Conservation (phyloP, 2,329 filamentous ascomycete genomes). For the Fusarium phyllophilum region DNA sequence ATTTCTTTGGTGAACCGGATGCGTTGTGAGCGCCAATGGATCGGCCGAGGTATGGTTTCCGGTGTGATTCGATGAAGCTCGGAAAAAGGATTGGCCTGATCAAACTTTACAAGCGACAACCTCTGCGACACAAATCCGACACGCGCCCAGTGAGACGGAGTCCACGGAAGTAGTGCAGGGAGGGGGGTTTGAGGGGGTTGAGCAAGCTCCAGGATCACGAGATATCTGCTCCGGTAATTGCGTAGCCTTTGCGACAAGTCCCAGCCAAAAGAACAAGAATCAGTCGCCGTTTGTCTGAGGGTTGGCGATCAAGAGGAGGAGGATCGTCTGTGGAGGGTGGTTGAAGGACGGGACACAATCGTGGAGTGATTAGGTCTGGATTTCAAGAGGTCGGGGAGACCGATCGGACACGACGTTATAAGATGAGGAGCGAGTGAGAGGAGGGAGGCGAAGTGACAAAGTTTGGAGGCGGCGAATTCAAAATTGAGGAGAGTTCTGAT, state of each 20-base stretch:
- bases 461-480: conserved; percentile 7
- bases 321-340: conserved; percentile 30
- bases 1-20: conserved; percentile 12
- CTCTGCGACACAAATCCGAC: conserved; percentile 25
- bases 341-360: conserved; percentile 32
- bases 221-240: conserved; percentile 25
- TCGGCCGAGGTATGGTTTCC: conserved; percentile 32
- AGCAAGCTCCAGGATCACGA: conserved; percentile 39
- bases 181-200: conserved; percentile 35
- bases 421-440: conserved; percentile 10
- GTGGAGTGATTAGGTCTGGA: conserved; percentile 36
- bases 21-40: conserved; percentile 36
- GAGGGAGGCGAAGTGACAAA: conserved; percentile 10
- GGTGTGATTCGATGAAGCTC: conserved; percentile 15
- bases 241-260: conserved; percentile 24
- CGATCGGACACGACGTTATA: conserved; percentile 29
- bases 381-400: conserved; percentile 39
- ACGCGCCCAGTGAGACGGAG: conserved; percentile 33
- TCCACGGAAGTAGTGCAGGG: conserved; percentile 23
- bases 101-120: conserved; percentile 13
- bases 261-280: conserved; percentile 1
- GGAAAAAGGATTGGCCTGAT: background rate
- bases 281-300: conserved; percentile 14
- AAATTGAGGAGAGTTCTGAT: background rate
- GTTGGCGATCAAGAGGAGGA: conserved; percentile 17